A percentile compares a stretch with the other conserved stretches of the same genome.
These are phyloP conservation scores for Salvia sclarea DNA, from an alignment of 305 asterid genomes.

Conservation along the genomic window DNA sequence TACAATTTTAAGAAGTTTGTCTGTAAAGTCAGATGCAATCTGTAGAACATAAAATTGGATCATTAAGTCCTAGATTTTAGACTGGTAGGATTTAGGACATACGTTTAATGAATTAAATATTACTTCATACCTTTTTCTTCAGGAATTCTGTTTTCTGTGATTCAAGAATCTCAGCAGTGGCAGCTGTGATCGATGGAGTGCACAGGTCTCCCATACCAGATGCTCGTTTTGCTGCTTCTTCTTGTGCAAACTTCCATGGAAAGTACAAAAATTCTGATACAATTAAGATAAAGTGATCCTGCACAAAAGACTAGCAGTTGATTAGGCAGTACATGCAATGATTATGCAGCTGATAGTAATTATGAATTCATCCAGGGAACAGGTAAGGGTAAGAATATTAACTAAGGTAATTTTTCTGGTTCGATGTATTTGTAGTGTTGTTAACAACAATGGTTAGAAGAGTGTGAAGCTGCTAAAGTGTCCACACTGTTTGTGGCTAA, in stretches of 20 bases:
- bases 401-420: conserved; percentile 4
- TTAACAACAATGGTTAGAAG: conserved; percentile 7
- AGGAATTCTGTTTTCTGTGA: conserved; percentile 68
- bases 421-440: background rate
- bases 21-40: conserved; percentile 83
- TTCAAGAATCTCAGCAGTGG: conserved; percentile 86
- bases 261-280: conserved; percentile 86
- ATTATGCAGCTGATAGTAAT: conserved; percentile 20
- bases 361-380: background rate
- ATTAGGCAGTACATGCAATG: conserved; percentile 28
- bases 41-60: conserved; percentile 39
- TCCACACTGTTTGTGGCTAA: conserved; percentile 17
- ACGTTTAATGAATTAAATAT: conserved; percentile 18
- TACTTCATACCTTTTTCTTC: conserved; percentile 85
- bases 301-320: conserved; percentile 35
- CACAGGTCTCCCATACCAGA: conserved; percentile 59
- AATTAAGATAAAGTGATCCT: conserved; percentile 85
- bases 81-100: conserved; percentile 5
- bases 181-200: conserved; percentile 91
- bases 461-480: conserved; percentile 1
- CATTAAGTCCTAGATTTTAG: conserved; percentile 20
- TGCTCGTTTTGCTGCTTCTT: conserved; percentile 68
- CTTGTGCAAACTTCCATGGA: conserved; percentile 95
- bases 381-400: conserved; percentile 1
- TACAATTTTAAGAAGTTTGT: conserved; percentile 82